Base-by-base conservation (phyloP, 148 eudicot genomes). In the Cornus suecica region DNA sequence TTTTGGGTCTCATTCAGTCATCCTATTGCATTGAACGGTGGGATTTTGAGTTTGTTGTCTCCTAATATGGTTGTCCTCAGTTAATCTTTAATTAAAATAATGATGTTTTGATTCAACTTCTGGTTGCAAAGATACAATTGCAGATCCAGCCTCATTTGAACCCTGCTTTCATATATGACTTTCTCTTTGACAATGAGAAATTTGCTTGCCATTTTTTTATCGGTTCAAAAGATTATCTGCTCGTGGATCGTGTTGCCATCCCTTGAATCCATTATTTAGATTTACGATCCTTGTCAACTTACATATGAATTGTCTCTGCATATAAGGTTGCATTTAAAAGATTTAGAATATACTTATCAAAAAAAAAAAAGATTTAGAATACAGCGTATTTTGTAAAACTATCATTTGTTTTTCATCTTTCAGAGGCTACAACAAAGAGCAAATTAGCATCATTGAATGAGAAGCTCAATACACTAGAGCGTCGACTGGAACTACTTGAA, bases 371-470 rank as follows among this genome's bases (percentile, higher is more conserved):
- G n/a, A n/a, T n/a, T n/a, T n/a, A n/a, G n/a, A n/a, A n/a, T n/a
- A n/a, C n/a, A n/a, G n/a, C n/a, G n/a, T n/a, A n/a, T n/a, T n/a
- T n/a, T n/a, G n/a, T 62, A 15, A 72, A 16, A 3, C 3, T 78
- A 26, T 65, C 30, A 1, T 67, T 37, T 7, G 15, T 2, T 73
- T 30, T 1, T 37, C 66, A 58, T 58, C 62, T 69, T 75, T 73
- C 86, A 95, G 99, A 96, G 93, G 94, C 99, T 8, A 93, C 98
- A 45, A 96, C 99, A 26, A 96, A 96, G 86, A 91, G 90, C 81
- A 96, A 96, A 77, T 80, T 96, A 73, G 92, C 97, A 78, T 78
- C 87, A 69, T 72, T 96, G 62, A 93, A 96, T 79, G 97, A 91
- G 88, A 96, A 96, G 87, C 99, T 96, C 25, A 97, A 93, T 73